phyloP scores from a whole-genome alignment of 2,329 filamentous ascomycete species.

The Pseudogymnoascus sp. region DNA sequence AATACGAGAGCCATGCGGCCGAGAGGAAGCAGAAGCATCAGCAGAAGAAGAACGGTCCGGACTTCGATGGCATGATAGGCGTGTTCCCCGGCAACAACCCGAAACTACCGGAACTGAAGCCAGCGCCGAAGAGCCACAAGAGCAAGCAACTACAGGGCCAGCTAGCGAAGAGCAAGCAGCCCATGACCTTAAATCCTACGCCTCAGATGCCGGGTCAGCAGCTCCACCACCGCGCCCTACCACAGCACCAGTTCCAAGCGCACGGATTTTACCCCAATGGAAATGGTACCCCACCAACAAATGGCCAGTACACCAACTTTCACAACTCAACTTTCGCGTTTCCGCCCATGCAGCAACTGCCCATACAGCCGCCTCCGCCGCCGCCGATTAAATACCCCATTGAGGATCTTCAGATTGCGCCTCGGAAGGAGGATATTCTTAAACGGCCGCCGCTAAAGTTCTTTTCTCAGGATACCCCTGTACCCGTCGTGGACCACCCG shows the following conservation, averaged over 20 bases:
- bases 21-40: constrained; percentile 67
- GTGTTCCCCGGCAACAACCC: constrained; percentile 33
- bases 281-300: constrained; percentile 15
- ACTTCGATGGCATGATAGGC: constrained; percentile 28
- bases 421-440: constrained; percentile 45
- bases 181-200: constrained; percentile 26
- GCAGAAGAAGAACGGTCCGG: constrained; percentile 41
- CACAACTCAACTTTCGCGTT: constrained; percentile 38
- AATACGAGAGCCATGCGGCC: constrained; percentile 69
- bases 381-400: constrained; percentile 89
- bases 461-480: constrained; percentile 57
- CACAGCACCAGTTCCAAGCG: not conserved
- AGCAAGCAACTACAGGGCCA: constrained; percentile 41
- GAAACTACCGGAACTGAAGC: constrained; percentile 65
- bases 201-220: constrained; percentile 15
- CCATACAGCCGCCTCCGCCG: constrained; percentile 40
- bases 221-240: not conserved
- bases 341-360: constrained; percentile 30
- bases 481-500: constrained; percentile 39
- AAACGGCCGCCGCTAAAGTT: constrained; percentile 72
- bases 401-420: constrained; percentile 78
- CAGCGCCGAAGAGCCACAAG: constrained; percentile 63
- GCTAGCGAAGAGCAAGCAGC: constrained; percentile 32
- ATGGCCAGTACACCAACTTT: constrained; percentile 28
- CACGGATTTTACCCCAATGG: constrained; percentile 1